These are phyloP conservation scores for Fomitopsis serialis DNA, from an alignment of 768 basidiomycete genomes.

Conservation along the genomic window DNA sequence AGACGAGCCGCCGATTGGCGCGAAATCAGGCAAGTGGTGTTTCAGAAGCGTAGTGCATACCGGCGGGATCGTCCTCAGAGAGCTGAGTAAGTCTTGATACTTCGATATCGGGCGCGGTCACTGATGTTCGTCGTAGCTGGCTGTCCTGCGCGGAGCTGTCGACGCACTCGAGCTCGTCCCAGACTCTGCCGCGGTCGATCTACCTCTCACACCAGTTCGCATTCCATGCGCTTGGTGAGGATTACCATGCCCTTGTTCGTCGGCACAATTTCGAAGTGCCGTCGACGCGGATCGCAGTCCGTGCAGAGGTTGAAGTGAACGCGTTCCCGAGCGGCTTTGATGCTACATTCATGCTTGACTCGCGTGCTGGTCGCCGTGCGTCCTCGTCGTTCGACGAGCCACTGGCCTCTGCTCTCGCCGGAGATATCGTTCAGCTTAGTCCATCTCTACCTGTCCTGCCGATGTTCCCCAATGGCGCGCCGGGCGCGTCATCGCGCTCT, in stretches of 20 bases:
- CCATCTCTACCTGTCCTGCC: conserved; percentile 50
- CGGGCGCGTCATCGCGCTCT: conserved; percentile 33
- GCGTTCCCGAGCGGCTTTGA: conserved; percentile 36
- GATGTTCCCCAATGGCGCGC: conserved; percentile 72
- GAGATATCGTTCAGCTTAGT: conserved; percentile 46
- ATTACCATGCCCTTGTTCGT: conserved; percentile 76
- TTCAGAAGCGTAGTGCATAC: conserved; percentile 6
- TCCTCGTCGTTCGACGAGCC: conserved; percentile 75
- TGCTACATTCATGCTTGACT: conserved; percentile 47
- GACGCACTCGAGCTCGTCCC: conserved; percentile 54
- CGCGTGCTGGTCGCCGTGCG: conserved; percentile 37
- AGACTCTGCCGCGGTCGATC: conserved; percentile 64
- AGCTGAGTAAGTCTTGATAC: conserved; percentile 28
- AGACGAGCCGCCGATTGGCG: conserved; percentile 45
- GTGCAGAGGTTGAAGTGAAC: conserved; percentile 64
- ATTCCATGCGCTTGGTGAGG: conserved; percentile 69
- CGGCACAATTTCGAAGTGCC: conserved; percentile 54
- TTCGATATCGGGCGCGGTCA: neutral
- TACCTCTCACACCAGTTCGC: conserved; percentile 85
- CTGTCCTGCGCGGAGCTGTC: conserved; percentile 81
- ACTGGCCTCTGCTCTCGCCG: conserved; percentile 66
- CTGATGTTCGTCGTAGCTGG: conserved; percentile 37
- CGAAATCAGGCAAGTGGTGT: conserved; percentile 38
- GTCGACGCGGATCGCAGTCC: conserved; percentile 60
- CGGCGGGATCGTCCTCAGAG: conserved; percentile 11